Evolutionary conservation across 768 basidiomycete genomes (phyloP), one percentile per base, ranked within the genome.

Genomic region (Macrolepiota albuminosa): DNA sequence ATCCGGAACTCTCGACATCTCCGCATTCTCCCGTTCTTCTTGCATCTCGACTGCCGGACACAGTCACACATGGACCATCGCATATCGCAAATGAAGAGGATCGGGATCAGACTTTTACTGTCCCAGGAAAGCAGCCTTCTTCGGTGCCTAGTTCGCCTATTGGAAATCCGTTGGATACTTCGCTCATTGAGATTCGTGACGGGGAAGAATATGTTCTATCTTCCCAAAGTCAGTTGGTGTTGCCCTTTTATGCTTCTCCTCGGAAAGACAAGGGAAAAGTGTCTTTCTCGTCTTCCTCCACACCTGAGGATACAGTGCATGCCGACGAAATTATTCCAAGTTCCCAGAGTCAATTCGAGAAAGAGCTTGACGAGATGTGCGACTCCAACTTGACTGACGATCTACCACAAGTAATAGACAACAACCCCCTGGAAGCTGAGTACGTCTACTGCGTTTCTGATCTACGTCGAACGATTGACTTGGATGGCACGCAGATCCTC

Each of bases 321-420:
- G 55, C 21, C 14, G 66, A 67, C 14, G 75, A 76, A 52, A 54
- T 70, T 9, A 68, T 81, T n/a, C 77, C 75, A 16, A 81, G 77
- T 58, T 81, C 79, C 36, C 81, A 81, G 60, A 77, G 72, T 58
- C 76, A 79, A 49, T 62, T 61, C 52, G 80, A 82, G 60, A 61
- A 62, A n/a, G 76, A 79, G 54, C 62, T 78, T 29, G 63, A 45
- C 26, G 61, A 69, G 6, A 65, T 64, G 10, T 56, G 52, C 46
- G 21, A 36, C 56, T 39, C 60, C 29, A 33, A 36, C 55, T 37
- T 62, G 29, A 58, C 53, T 56, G 31, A 42, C 40, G 56, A 45
- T 45, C 48, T 21, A 24, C 31, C 26, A 58, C 42, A 47, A 29
- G 45, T n/a, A 29, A 29, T 54, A n/a, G n/a, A 42, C 13, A 31